Evolutionary conservation across 805 yeast species (phyloP).

Genomic region (Wickerhamiella bombiphila): DNA sequence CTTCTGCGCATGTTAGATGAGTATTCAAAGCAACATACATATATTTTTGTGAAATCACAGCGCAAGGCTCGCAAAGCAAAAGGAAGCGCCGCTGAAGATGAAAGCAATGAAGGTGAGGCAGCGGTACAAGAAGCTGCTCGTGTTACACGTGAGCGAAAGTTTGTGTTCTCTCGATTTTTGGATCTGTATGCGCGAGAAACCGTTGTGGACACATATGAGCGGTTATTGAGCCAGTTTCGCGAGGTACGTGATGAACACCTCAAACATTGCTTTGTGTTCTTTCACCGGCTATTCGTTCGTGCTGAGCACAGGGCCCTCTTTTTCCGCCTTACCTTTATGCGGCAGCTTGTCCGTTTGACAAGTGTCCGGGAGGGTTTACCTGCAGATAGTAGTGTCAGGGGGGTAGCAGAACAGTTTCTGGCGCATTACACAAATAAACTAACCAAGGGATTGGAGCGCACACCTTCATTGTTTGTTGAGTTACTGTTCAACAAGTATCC

Average conservation of each 20-base stretch:
- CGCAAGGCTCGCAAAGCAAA: slow-evolving; percentile 23
- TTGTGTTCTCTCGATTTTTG: slow-evolving; percentile 33
- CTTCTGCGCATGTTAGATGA: slow-evolving; percentile 53
- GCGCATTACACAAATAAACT: slow-evolving; percentile 49
- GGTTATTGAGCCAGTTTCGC: slow-evolving; percentile 41
- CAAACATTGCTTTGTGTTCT: slow-evolving; percentile 49
- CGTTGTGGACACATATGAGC: slow-evolving; percentile 51
- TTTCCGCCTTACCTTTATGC: slow-evolving; percentile 62
- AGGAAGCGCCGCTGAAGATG: slow-evolving; percentile 8
- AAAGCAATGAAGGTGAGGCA: slow-evolving; percentile 14
- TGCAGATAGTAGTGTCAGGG: slow-evolving; percentile 30
- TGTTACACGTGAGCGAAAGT: slow-evolving; percentile 32
- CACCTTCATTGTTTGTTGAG: slow-evolving; percentile 47
- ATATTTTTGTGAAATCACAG: slow-evolving; percentile 34
- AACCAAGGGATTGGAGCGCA: slow-evolving; percentile 31
- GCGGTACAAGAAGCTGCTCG: slow-evolving; percentile 22
- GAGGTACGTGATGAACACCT: slow-evolving; percentile 50
- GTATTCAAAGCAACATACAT: slow-evolving; percentile 43
- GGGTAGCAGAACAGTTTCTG: slow-evolving; percentile 51
- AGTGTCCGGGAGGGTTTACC: slow-evolving; percentile 36
- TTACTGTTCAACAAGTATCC: slow-evolving; percentile 47
- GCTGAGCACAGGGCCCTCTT: slow-evolving; percentile 43
- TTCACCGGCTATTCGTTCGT: slow-evolving; percentile 55
- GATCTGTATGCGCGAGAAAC: slow-evolving; percentile 38
- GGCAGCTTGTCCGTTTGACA: slow-evolving; percentile 37